Evolutionary conservation across 306 rosid species (phyloP).

Genomic region (Sesbania bispinosa): DNA sequence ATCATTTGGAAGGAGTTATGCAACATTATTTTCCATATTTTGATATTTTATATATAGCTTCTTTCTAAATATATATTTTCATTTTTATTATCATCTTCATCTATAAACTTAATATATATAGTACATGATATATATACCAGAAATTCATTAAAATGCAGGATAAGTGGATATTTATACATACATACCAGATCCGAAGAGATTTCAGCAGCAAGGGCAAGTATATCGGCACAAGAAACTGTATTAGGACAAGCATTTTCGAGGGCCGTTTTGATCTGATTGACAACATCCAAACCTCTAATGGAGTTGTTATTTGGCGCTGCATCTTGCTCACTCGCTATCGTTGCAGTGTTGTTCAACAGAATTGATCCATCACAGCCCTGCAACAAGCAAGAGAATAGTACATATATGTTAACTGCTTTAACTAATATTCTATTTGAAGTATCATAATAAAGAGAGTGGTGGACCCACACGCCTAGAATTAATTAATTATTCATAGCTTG

Average conservation of each 20-base stretch:
- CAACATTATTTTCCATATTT: not conserved
- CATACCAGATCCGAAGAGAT: slow-evolving; percentile 40
- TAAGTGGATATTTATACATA: not conserved
- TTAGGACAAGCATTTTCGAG: slow-evolving; percentile 47
- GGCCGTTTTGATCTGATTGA: slow-evolving; percentile 45
- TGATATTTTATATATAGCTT: not conserved
- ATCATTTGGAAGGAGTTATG: not conserved
- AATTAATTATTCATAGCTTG: too few relatives aligned
- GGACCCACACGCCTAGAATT: too few relatives aligned
- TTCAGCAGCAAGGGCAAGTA: slow-evolving; percentile 52
- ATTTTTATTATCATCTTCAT: not conserved
- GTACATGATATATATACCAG: not conserved
- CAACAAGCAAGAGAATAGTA: too few relatives aligned
- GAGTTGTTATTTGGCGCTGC: slow-evolving; percentile 44
- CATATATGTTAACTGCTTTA: too few relatives aligned
- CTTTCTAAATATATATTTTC: not conserved
- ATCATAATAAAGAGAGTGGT: too few relatives aligned
- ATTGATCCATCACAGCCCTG: slow-evolving; percentile 69
- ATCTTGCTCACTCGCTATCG: slow-evolving; percentile 49
- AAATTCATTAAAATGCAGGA: not conserved
- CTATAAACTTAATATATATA: not conserved
- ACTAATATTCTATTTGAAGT: too few relatives aligned
- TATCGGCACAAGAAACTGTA: slow-evolving; percentile 56
- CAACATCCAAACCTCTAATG: slow-evolving; percentile 49
- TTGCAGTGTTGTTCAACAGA: slow-evolving; percentile 40